Conservation (phyloP, 2,329 filamentous ascomycete genomes). For the Cytospora leucostoma region DNA sequence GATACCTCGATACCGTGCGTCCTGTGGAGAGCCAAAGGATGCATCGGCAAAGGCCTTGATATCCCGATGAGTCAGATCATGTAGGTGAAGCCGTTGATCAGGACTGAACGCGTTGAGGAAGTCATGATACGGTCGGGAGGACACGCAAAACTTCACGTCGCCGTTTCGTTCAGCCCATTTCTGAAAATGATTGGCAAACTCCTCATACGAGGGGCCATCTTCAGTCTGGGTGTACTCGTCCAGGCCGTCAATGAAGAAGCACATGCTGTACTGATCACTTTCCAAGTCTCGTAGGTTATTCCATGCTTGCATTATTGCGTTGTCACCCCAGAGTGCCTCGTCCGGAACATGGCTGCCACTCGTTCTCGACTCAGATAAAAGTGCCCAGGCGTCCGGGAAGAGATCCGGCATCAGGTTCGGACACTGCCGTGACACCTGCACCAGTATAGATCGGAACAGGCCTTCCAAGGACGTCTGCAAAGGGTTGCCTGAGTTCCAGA, state of each 20-base stretch:
- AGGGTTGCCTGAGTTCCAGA: constrained; percentile 10
- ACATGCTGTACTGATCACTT: not conserved
- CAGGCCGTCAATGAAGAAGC: constrained; percentile 10
- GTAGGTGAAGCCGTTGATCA: not conserved
- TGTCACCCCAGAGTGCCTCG: not conserved
- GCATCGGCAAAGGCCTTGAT: not conserved
- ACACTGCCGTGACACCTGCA: constrained; percentile 3
- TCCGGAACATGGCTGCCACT: not conserved
- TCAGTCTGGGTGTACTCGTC: constrained; percentile 6
- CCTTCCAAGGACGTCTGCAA: not conserved
- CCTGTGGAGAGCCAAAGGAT: not conserved
- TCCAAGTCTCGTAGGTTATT: not conserved
- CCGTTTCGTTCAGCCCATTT: not conserved
- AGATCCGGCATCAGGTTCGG: not conserved
- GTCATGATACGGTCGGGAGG: not conserved
- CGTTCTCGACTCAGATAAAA: not conserved
- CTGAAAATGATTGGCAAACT: not conserved
- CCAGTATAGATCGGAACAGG: not conserved
- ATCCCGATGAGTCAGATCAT: not conserved
- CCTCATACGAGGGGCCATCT: not conserved
- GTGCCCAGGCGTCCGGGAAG: not conserved
- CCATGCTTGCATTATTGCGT: not conserved
- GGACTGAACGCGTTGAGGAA: not conserved
- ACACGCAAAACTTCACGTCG: constrained; percentile 3
- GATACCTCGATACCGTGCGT: not conserved